These are phyloP conservation scores for Carallia pectinifolia DNA, from an alignment of 345 rosid species.

Conservation along the genomic window DNA sequence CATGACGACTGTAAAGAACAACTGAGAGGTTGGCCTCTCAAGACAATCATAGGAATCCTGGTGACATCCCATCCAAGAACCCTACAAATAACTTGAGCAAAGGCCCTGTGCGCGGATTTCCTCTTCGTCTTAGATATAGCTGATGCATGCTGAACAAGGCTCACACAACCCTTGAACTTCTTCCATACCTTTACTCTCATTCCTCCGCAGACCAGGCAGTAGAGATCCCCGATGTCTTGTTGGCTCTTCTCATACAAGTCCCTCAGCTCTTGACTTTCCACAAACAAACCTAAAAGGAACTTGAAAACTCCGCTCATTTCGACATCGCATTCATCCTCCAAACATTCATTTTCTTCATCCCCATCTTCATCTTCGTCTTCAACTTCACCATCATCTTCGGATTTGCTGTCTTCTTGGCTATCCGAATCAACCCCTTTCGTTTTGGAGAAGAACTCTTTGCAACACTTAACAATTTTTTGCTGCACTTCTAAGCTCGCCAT, in stretches of 20 bases:
- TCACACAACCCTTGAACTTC: conserved; percentile 57
- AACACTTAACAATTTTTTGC: conserved; percentile 5
- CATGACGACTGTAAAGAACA: conserved; percentile 12
- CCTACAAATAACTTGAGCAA: conserved; percentile 61
- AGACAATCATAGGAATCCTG: conserved; percentile 37
- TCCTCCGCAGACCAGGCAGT: conserved; percentile 67
- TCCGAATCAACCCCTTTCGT: conserved; percentile 16
- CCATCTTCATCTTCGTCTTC: conserved; percentile 5
- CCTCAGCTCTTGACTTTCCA: conserved; percentile 51
- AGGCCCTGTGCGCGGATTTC: conserved; percentile 62
- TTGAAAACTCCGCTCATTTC: conserved; percentile 39
- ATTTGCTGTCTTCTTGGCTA: not conserved
- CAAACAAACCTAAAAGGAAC: conserved; percentile 46
- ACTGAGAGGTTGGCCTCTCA: conserved; percentile 38
- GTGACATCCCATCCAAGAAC: conserved; percentile 76
- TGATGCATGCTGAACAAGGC: conserved; percentile 60
- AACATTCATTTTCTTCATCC: conserved; percentile 31
- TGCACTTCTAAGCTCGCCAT: conserved; percentile 28
- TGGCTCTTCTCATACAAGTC: conserved; percentile 47
- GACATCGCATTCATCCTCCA: conserved; percentile 23
- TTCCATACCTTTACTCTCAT: conserved; percentile 37
- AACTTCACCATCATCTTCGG: not conserved
- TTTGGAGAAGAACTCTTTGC: conserved; percentile 10
- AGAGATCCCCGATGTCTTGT: conserved; percentile 49
- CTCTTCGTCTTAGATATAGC: conserved; percentile 45